Evolutionary conservation across 2,329 filamentous ascomycete genomes (phyloP), one percentile per base, ranked within the genome.

Genomic region (Chrysoporthe deuterocubensis): DNA sequence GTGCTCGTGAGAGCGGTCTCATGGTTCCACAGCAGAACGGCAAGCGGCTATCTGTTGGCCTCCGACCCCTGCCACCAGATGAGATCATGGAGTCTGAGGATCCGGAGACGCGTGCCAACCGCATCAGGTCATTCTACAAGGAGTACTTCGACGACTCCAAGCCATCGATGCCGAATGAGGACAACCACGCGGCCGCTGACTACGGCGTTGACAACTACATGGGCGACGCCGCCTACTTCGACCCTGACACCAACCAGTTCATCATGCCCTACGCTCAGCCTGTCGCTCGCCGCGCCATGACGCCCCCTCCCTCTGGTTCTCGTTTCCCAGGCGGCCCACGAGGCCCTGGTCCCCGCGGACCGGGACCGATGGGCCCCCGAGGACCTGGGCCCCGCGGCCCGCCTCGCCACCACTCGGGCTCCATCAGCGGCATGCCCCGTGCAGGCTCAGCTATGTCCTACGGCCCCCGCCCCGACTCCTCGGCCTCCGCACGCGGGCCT

Each of bases 61-160:
- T 97, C 78, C 91, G 96, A 18, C 96, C 96, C 32, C 85, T 99
- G 70, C 96, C 96, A 5, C 93, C 94, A 46, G 90, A 94, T 75
- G 92, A 97, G 71, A 89, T 92, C 65, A 85, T 84, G 42, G 88
- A 90, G 56, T 88, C 90, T 3, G 96, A 98, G 76, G 95, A 97
- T 76, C 94, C 96, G 0, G 96, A 98, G 78, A 90, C 95, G 75
- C 89, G 96, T 74, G 96, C 96, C 71, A 98, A 97, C 83, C 90
- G 96, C 68, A 99, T 99, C 73, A 89, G 96, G 78, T 99, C 96
- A 4, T 99, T 99, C 83, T 99, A 99, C 84, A 97, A 97, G 82
- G 96, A 99, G 77, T 99, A 99, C 82, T 99, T 99, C 74, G 96
- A 98, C 72, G 95, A 97, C 54, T 88, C 84, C 68, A 92, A 89